Evolutionary conservation across 179 eudicot species (phyloP), one percentile per base, ranked within the genome.

Genomic region (Beta lomatogona): DNA sequence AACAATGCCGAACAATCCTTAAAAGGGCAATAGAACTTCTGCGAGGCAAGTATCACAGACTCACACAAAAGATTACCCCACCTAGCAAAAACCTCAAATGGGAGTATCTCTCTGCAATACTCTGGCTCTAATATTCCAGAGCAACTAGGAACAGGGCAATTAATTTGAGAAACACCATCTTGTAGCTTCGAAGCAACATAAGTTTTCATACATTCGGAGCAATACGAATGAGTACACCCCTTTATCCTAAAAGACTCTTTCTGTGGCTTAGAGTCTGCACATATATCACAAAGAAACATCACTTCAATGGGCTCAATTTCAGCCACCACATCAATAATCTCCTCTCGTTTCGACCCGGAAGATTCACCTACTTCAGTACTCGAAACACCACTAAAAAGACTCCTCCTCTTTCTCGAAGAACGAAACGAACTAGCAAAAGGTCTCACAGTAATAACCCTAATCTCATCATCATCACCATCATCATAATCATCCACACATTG

Each of bases 21-120:
- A 75, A 80, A 93, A 0, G 97, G 97, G 64, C 94, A 93, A 44
- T 92, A 90, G 63, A 91, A 86, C 74, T 88, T 92, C 50, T 87
- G 86, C 0, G 90, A 86, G 1, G 79, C 87, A 5, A 79, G 88
- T 77, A 93, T 88, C 6, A 83, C 85, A 1, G 92, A 87, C 85
- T 93, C 96, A 18, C 86, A 83, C 50, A 91, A 50, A 15, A 83
- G 84, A 15, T 58, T 80, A 0, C 90, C 92, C 97, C 97, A 93
- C 60, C 90, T 44, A 52, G 75, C 83, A 18, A 91, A 78, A 21
- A 92, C 93, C 69, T 91, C 89, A 0, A 69, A 78, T 1, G 96
- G 90, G 69, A 92, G 64, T 44, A 91, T 86, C 1, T 76, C 65
- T 6, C 89, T 70, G 61, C 95, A 92, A 58, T 81, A 73, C 60